Evolutionary conservation across 176 grass and related monocot species (phyloP).

Genomic region (Musa acuminata): DNA sequence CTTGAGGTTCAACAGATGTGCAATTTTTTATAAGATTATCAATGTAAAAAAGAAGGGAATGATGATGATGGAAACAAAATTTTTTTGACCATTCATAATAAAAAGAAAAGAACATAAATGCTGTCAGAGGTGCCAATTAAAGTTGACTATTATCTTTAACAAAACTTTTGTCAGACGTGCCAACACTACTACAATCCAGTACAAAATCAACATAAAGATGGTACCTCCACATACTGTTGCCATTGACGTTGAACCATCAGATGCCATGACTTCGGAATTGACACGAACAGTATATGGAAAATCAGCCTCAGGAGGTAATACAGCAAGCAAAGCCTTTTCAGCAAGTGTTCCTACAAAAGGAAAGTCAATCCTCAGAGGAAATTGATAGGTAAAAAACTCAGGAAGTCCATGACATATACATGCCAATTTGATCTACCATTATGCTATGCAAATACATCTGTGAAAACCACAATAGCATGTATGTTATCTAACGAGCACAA

Average conservation of each 20-base stretch:
- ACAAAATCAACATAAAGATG: slow-evolving; percentile 12
- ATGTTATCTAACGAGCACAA: background rate
- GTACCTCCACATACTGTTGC: slow-evolving; percentile 97
- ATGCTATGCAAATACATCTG: background rate
- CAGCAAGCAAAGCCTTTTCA: slow-evolving; percentile 89
- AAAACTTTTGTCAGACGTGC: background rate
- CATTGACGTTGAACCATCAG: slow-evolving; percentile 98
- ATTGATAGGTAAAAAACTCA: background rate
- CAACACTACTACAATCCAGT: background rate
- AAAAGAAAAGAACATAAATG: too few relatives aligned
- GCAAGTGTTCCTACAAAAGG: slow-evolving; percentile 70
- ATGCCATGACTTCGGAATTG: slow-evolving; percentile 97
- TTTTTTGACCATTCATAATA: too few relatives aligned
- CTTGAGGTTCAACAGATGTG: too few relatives aligned
- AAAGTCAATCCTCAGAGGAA: background rate
- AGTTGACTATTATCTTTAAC: background rate
- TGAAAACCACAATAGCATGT: background rate
- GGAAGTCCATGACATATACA: background rate
- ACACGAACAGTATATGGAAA: slow-evolving; percentile 91
- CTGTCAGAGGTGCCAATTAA: too few relatives aligned
- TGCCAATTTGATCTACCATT: background rate
- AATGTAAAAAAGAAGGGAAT: too few relatives aligned
- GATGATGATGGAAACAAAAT: too few relatives aligned
- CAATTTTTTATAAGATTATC: too few relatives aligned
- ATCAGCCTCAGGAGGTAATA: slow-evolving; percentile 82